Conservation (phyloP, 352 stramenopile species). For the Phytophthora kernoviae region DNA sequence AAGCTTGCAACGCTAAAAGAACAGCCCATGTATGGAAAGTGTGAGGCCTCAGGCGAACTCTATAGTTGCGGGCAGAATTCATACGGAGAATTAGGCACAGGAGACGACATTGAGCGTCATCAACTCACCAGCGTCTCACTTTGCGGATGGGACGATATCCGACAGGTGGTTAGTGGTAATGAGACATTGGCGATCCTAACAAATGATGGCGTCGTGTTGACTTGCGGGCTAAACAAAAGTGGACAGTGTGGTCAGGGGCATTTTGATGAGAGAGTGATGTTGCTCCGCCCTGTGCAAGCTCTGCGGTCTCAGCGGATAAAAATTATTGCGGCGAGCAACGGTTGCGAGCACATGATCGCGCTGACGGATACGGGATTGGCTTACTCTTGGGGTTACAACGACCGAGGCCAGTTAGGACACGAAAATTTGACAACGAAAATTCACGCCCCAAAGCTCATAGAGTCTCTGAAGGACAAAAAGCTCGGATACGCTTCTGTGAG, state of each 20-base stretch:
- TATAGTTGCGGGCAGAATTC: slow-evolving; percentile 91
- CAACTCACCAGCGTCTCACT: slow-evolving; percentile 78
- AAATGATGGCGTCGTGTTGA: slow-evolving; percentile 80
- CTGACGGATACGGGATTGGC: slow-evolving; percentile 79
- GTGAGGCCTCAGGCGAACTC: slow-evolving; percentile 81
- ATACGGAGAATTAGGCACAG: slow-evolving; percentile 86
- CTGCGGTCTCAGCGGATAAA: slow-evolving; percentile 80
- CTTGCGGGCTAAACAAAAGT: slow-evolving; percentile 88
- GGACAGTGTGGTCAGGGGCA: slow-evolving; percentile 88
- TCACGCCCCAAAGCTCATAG: slow-evolving; percentile 83
- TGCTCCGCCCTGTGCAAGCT: slow-evolving; percentile 76
- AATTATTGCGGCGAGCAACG: slow-evolving; percentile 86
- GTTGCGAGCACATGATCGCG: slow-evolving; percentile 89
- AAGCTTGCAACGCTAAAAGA: slow-evolving; percentile 85
- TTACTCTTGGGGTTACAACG: slow-evolving; percentile 91
- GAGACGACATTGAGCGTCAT: slow-evolving; percentile 85
- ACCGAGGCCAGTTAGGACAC: slow-evolving; percentile 85
- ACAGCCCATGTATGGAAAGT: slow-evolving; percentile 87
- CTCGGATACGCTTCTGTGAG: slow-evolving; percentile 80
- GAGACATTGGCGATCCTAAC: slow-evolving; percentile 84
- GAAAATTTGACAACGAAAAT: slow-evolving; percentile 88
- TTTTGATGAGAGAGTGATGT: slow-evolving; percentile 88
- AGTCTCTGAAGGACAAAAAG: slow-evolving; percentile 86
- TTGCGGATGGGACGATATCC: slow-evolving; percentile 85
- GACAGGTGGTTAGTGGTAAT: slow-evolving; percentile 84